A percentile compares a stretch with the other conserved stretches of the same genome.
Conservation (phyloP, 1,284 basidiomycete species). For the Cutaneotrichosporon arboriforme region DNA sequence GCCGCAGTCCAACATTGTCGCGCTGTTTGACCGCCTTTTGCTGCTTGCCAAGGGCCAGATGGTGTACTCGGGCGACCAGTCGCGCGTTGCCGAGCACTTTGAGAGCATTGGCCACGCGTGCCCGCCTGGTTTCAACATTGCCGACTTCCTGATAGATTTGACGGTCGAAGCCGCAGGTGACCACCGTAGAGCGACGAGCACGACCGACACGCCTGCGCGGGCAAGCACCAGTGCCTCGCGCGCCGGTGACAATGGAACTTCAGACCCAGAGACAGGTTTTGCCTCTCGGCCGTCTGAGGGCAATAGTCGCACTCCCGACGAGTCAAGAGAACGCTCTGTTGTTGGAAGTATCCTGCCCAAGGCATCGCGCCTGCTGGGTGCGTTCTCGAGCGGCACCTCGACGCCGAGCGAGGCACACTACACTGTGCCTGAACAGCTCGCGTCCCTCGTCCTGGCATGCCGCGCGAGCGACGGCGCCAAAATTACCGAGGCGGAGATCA, state of each 20-base stretch:
- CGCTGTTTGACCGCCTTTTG: constrained; percentile 86
- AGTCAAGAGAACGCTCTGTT: neutral
- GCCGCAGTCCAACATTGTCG: constrained; percentile 95
- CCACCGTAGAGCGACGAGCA: constrained; percentile 16
- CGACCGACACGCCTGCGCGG: constrained; percentile 27
- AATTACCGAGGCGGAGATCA: constrained; percentile 62
- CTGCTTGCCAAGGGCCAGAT: constrained; percentile 76
- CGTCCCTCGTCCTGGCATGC: constrained; percentile 68
- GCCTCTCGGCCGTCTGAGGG: constrained; percentile 3
- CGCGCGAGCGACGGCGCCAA: constrained; percentile 62
- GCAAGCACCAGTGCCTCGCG: neutral
- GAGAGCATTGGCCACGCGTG: constrained; percentile 72
- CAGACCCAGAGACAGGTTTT: constrained; percentile 15
- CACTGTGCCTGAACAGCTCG: constrained; percentile 60
- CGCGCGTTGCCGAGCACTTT: constrained; percentile 74
- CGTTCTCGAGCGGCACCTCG: constrained; percentile 49
- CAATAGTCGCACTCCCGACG: neutral
- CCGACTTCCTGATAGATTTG: constrained; percentile 87
- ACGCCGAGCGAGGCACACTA: constrained; percentile 42
- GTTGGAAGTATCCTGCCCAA: constrained; percentile 57
- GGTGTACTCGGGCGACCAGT: constrained; percentile 73
- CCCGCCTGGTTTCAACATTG: constrained; percentile 94
- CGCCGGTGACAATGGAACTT: neutral
- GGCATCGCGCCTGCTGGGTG: constrained; percentile 69
- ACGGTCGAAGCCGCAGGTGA: constrained; percentile 65